A percentile compares a stretch with the other conserved stretches of the same genome.
Conservation (phyloP, 1,139 yeast genomes). For the Hyphopichia khmerensis region DNA sequence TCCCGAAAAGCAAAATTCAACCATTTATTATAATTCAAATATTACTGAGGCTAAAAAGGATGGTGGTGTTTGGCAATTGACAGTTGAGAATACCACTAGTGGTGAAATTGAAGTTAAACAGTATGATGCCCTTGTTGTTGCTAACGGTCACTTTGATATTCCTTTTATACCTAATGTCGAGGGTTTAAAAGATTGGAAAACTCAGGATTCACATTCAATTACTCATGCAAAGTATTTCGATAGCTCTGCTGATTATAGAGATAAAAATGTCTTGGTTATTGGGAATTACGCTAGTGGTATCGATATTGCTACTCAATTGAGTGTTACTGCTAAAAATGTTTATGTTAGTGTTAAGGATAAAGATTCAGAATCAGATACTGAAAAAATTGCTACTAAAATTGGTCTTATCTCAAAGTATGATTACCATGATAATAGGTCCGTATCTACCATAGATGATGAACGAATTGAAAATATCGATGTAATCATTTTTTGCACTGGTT, state of each 20-base stretch:
- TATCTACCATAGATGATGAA: conserved; percentile 26
- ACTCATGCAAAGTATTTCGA: conserved; percentile 46
- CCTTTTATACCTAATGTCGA: conserved; percentile 45
- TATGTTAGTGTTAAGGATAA: conserved; percentile 23
- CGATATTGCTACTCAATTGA: conserved; percentile 46
- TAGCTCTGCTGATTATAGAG: conserved; percentile 27
- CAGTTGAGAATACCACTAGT: not conserved
- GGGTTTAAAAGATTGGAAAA: conserved; percentile 42
- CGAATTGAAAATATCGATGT: conserved; percentile 30
- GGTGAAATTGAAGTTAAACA: conserved; percentile 1
- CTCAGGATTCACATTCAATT: conserved; percentile 24
- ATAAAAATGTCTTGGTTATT: conserved; percentile 43
- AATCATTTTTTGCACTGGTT: conserved; percentile 51
- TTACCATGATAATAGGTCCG: conserved; percentile 21
- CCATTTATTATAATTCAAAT: conserved; percentile 16
- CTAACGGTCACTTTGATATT: conserved; percentile 49
- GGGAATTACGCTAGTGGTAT: conserved; percentile 50
- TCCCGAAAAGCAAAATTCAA: conserved; percentile 21
- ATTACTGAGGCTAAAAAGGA: conserved; percentile 17
- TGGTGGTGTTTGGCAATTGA: conserved; percentile 11
- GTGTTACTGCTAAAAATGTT: conserved; percentile 38
- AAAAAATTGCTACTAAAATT: conserved; percentile 19
- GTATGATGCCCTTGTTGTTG: conserved; percentile 48
- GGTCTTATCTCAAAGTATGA: conserved; percentile 31
- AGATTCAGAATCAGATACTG: conserved; percentile 17